phyloP scores from a whole-genome alignment of 805 yeast species.

The Spathaspora sp. region DNA sequence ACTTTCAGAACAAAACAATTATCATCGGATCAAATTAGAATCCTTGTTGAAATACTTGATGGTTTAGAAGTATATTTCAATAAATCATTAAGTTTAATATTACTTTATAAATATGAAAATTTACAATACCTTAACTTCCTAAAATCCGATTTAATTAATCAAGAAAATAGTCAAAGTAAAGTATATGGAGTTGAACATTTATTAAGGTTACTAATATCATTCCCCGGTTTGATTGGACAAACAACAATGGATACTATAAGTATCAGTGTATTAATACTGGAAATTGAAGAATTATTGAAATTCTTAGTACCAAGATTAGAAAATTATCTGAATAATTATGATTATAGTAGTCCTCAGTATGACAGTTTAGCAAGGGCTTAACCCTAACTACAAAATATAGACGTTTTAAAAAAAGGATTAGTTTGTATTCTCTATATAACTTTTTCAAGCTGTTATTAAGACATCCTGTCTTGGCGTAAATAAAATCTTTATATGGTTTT shows the following conservation, averaged over 20 bases:
- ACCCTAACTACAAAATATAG: not conserved
- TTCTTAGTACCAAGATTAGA: conserved; percentile 46
- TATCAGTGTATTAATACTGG: conserved; percentile 49
- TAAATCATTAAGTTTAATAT: conserved; percentile 60
- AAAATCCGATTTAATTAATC: conserved; percentile 23
- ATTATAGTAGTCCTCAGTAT: conserved; percentile 36
- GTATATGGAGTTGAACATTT: conserved; percentile 83
- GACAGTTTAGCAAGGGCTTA: conserved; percentile 28
- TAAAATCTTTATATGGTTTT: conserved; percentile 51
- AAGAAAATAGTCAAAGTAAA: conserved; percentile 20
- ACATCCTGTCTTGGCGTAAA: conserved; percentile 35
- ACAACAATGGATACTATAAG: conserved; percentile 81
- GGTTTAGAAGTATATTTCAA: conserved; percentile 78
- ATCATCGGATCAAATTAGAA: conserved; percentile 17
- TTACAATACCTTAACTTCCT: conserved; percentile 61
- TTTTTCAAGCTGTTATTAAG: not conserved
- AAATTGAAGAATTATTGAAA: conserved; percentile 50
- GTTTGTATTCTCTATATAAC: not conserved
- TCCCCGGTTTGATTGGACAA: conserved; percentile 81
- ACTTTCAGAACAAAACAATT: conserved; percentile 16
- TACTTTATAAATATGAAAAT: conserved; percentile 75
- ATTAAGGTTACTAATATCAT: conserved; percentile 65
- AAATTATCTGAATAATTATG: conserved; percentile 32
- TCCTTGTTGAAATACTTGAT: conserved; percentile 60
- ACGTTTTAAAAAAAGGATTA: not conserved